Evolutionary conservation across 2,329 filamentous ascomycete species (phyloP).

Genomic region (Bertia moriformis): DNA sequence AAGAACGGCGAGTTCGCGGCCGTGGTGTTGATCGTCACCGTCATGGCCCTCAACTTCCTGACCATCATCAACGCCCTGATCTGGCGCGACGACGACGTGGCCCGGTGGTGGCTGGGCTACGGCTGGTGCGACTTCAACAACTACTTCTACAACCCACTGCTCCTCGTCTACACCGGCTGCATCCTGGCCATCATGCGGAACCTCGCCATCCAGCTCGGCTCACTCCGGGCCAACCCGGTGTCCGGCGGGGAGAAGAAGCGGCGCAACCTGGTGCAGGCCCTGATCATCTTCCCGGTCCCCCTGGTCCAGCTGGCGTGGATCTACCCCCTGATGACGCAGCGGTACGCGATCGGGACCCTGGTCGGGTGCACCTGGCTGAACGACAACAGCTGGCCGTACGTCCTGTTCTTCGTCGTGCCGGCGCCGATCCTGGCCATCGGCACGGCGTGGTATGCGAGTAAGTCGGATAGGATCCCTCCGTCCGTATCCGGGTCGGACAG

Average conservation of each 20-base stretch:
- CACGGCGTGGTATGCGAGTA: constrained; percentile 31
- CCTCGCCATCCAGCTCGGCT: constrained; percentile 31
- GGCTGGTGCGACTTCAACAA: constrained; percentile 37
- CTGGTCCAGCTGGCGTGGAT: constrained; percentile 31
- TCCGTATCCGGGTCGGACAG: not conserved
- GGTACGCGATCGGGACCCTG: constrained; percentile 33
- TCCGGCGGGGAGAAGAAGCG: constrained; percentile 23
- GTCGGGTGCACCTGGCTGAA: constrained; percentile 31
- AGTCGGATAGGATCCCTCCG: constrained; percentile 12
- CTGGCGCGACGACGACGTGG: constrained; percentile 35
- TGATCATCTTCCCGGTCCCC: constrained; percentile 39
- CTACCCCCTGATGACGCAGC: constrained; percentile 27
- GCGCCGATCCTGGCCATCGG: constrained; percentile 24
- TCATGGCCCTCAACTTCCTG: constrained; percentile 29
- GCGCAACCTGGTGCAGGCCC: constrained; percentile 28
- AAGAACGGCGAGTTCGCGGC: constrained; percentile 39
- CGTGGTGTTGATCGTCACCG: constrained; percentile 28
- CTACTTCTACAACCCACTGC: constrained; percentile 17
- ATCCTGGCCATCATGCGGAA: constrained; percentile 39
- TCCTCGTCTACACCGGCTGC: constrained; percentile 29
- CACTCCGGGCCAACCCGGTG: constrained; percentile 23
- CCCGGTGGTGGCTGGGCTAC: constrained; percentile 32
- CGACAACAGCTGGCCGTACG: constrained; percentile 28
- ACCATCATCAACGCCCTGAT: constrained; percentile 33
- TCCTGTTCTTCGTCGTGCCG: constrained; percentile 31